These are phyloP conservation scores for Arthrobotrys pseudoclavata DNA, from an alignment of 2,329 filamentous ascomycete genomes.

Conservation along the genomic window DNA sequence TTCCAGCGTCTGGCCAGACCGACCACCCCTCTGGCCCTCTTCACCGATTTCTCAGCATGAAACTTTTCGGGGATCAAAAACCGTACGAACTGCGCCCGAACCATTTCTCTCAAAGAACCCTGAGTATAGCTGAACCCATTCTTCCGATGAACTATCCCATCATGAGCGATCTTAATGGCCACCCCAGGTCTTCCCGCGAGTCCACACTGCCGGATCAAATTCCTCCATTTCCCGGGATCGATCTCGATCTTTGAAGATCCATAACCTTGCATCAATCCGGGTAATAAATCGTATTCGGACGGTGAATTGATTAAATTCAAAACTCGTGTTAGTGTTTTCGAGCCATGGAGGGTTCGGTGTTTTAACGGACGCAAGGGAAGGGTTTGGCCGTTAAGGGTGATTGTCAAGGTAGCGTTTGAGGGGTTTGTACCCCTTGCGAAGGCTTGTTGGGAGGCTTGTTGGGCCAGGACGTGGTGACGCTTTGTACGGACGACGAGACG, in stretches of 20 bases:
- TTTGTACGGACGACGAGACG: constrained; percentile 70
- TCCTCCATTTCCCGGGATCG: constrained; percentile 41
- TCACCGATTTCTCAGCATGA: constrained; percentile 29
- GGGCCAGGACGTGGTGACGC: constrained; percentile 65
- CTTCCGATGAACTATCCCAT: constrained; percentile 42
- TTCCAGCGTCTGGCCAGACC: constrained; percentile 33
- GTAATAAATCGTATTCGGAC: constrained; percentile 49
- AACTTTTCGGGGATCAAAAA: constrained; percentile 41
- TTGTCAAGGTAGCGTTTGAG: constrained; percentile 38
- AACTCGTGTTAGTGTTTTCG: constrained; percentile 70
- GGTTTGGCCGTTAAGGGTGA: constrained; percentile 52
- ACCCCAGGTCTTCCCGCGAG: constrained; percentile 36
- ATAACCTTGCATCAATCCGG: constrained; percentile 25
- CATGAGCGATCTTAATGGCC: constrained; percentile 42
- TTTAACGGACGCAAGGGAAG: constrained; percentile 28
- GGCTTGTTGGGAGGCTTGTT: constrained; percentile 60
- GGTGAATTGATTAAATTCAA: constrained; percentile 69
- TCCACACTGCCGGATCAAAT: constrained; percentile 41
- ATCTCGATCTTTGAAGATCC: constrained; percentile 41
- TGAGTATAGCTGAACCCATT: constrained; percentile 49
- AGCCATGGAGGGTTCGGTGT: constrained; percentile 22
- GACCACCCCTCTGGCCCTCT: constrained; percentile 17
- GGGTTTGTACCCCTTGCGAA: constrained; percentile 53
- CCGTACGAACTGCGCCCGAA: constrained; percentile 45
- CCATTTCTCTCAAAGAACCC: constrained; percentile 38